phyloP scores from a whole-genome alignment of 2,329 filamentous ascomycete genomes.

The Calycina marina region DNA sequence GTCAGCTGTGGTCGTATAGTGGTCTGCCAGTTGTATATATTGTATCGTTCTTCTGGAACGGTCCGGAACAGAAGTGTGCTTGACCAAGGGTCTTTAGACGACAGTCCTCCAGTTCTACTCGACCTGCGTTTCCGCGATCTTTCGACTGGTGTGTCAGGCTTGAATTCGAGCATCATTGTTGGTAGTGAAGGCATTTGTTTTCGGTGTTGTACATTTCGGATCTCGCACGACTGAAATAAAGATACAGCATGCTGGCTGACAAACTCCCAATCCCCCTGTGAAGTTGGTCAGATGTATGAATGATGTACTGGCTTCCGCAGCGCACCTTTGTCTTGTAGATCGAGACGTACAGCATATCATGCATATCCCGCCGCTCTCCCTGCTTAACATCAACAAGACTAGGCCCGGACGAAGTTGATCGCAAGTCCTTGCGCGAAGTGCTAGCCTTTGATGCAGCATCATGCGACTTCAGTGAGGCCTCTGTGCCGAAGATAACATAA shows the following conservation, averaged over 20 bases:
- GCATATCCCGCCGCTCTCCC: slow-evolving; percentile 3
- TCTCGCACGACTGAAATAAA: slow-evolving; percentile 20
- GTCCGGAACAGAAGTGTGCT: slow-evolving; percentile 41
- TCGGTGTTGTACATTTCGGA: slow-evolving; percentile 44
- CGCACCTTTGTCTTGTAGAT: slow-evolving; percentile 24
- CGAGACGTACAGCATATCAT: slow-evolving; percentile 18
- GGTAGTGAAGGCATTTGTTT: slow-evolving; percentile 45
- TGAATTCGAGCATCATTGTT: slow-evolving; percentile 41
- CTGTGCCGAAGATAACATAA: slow-evolving; percentile 42
- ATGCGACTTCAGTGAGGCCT: slow-evolving; percentile 28
- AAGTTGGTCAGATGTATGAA: slow-evolving; percentile 1
- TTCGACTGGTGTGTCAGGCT: slow-evolving; percentile 35
- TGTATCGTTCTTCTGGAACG: slow-evolving; percentile 34
- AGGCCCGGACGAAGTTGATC: slow-evolving; percentile 15
- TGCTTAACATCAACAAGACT: slow-evolving; percentile 16
- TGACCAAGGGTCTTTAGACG: slow-evolving; percentile 18
- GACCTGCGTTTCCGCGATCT: slow-evolving; percentile 50
- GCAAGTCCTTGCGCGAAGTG: slow-evolving; percentile 13
- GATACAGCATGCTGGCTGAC: slow-evolving; percentile 20
- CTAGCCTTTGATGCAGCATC: slow-evolving; percentile 6
- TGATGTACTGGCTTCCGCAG: not conserved
- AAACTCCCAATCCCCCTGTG: slow-evolving; percentile 23
- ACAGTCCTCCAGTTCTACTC: slow-evolving; percentile 43
- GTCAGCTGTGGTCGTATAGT: slow-evolving; percentile 25
- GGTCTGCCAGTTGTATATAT: slow-evolving; percentile 43